Evolutionary conservation across 768 basidiomycete genomes (phyloP).

Genomic region (Kwoniella botswanensis): DNA sequence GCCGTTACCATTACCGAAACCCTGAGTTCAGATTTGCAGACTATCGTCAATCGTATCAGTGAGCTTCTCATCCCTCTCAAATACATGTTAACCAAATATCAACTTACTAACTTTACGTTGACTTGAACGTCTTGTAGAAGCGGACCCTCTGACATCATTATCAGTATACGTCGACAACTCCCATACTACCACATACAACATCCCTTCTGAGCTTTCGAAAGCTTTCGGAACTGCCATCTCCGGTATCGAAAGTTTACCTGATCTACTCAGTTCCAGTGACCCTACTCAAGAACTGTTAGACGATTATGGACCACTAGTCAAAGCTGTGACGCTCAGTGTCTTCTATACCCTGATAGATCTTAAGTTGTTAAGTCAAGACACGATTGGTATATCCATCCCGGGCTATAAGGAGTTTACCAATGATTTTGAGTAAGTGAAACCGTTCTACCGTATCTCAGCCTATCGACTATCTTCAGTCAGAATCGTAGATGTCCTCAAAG

Average conservation of each 20-base stretch:
- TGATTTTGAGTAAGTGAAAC: conserved; percentile 2
- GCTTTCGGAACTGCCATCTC: conserved; percentile 4
- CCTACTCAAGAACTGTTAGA: neutral
- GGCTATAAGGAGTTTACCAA: conserved; percentile 3
- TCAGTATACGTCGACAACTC: conserved; percentile 8
- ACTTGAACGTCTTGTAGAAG: neutral
- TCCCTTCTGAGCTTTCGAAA: neutral
- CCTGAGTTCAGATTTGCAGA: neutral
- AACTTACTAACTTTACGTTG: neutral
- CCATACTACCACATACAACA: conserved; percentile 5
- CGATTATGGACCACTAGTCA: conserved; percentile 1
- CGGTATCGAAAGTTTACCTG: conserved; percentile 1
- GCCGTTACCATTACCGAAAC: neutral
- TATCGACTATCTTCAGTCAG: neutral
- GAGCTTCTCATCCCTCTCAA: neutral
- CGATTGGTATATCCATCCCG: conserved; percentile 1
- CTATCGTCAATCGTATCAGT: conserved; percentile 3
- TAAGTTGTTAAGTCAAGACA: conserved; percentile 6
- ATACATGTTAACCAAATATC: no score
- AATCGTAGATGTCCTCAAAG: neutral
- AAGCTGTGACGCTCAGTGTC: neutral
- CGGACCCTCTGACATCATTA: neutral
- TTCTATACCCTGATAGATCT: conserved; percentile 4
- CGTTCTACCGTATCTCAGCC: neutral
- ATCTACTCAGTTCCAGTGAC: neutral